These are phyloP conservation scores for Sugiyamaella grinbergsii DNA, from an alignment of 1,139 yeast species.

Conservation along the genomic window DNA sequence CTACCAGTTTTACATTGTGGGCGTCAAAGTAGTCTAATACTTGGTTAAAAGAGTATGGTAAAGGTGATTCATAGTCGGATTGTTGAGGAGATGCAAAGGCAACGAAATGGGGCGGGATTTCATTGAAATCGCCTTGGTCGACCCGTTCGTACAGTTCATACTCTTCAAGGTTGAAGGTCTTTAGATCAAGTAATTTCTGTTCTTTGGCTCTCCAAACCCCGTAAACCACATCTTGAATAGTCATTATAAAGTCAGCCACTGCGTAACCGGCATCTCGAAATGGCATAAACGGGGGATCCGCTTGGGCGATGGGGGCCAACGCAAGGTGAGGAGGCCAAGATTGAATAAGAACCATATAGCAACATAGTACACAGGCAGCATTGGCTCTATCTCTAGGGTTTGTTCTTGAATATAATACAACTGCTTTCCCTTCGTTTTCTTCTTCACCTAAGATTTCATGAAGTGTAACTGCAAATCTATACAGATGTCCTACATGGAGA, in stretches of 20 bases:
- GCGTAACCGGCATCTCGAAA: conserved; percentile 98
- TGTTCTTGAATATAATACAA: conserved; percentile 83
- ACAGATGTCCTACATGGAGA: conserved; percentile 85
- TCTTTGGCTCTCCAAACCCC: conserved; percentile 99
- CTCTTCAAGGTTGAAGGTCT: conserved; percentile 87
- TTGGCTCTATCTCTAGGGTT: conserved; percentile 83
- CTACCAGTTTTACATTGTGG: conserved; percentile 82
- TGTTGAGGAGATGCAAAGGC: conserved; percentile 98
- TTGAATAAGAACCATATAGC: conserved; percentile 93
- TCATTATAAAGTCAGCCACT: conserved; percentile 87
- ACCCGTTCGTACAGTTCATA: conserved; percentile 92
- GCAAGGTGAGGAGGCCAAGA: conserved; percentile 99
- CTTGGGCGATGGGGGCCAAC: conserved; percentile 88
- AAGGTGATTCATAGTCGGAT: conserved; percentile 45
- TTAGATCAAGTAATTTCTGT: conserved; percentile 81
- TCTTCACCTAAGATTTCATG: conserved; percentile 90
- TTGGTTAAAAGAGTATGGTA: conserved; percentile 55
- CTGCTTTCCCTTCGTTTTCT: conserved; percentile 81
- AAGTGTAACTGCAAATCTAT: conserved; percentile 90
- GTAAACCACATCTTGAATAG: conserved; percentile 92
- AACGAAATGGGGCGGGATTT: conserved; percentile 86
- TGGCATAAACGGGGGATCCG: conserved; percentile 90
- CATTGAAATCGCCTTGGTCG: conserved; percentile 95
- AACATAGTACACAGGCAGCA: conserved; percentile 90
- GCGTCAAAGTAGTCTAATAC: conserved; percentile 74